Evolutionary conservation across 1,284 basidiomycete genomes (phyloP).

Genomic region (Mycosarcoma mackinlayi): DNA sequence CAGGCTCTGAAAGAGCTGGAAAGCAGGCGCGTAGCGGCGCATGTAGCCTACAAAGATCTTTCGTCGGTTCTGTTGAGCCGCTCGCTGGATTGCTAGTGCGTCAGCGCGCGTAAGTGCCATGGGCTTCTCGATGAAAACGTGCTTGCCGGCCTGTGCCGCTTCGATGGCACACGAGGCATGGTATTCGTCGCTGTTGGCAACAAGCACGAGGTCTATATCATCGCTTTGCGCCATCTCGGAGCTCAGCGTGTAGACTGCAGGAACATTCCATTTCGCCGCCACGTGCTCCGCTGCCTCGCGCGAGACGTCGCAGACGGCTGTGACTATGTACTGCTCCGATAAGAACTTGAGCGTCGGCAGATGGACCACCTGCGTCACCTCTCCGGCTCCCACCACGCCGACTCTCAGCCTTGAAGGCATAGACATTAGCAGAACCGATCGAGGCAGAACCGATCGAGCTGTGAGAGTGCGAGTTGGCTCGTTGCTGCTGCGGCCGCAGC

Average conservation of each 20-base stretch:
- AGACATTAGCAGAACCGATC: slow-evolving; percentile 1
- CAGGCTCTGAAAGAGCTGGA: slow-evolving; percentile 66
- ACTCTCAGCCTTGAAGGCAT: slow-evolving; percentile 32
- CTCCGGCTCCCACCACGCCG: slow-evolving; percentile 61
- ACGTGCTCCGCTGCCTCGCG: slow-evolving; percentile 57
- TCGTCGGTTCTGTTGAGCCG: slow-evolving; percentile 30
- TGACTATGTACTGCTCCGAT: slow-evolving; percentile 54
- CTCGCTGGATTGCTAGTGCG: slow-evolving; percentile 33
- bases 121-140: slow-evolving; percentile 60
- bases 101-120: slow-evolving; percentile 51
- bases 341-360: slow-evolving; percentile 63
- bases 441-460: not conserved
- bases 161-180: slow-evolving; percentile 48
- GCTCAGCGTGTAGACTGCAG: slow-evolving; percentile 37
- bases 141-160: slow-evolving; percentile 44
- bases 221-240: slow-evolving; percentile 50
- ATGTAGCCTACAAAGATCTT: slow-evolving; percentile 69
- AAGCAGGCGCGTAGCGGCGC: slow-evolving; percentile 69
- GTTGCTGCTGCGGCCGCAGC: too few species aligned
- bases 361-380: slow-evolving; percentile 63
- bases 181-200: slow-evolving; percentile 55
- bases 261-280: slow-evolving; percentile 63
- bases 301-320: slow-evolving; percentile 68
- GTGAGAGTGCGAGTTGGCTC: too few species aligned
- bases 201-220: slow-evolving; percentile 64